These are phyloP conservation scores for Neurospora discreta DNA, from an alignment of 495 filamentous ascomycete species.

Conservation along the genomic window DNA sequence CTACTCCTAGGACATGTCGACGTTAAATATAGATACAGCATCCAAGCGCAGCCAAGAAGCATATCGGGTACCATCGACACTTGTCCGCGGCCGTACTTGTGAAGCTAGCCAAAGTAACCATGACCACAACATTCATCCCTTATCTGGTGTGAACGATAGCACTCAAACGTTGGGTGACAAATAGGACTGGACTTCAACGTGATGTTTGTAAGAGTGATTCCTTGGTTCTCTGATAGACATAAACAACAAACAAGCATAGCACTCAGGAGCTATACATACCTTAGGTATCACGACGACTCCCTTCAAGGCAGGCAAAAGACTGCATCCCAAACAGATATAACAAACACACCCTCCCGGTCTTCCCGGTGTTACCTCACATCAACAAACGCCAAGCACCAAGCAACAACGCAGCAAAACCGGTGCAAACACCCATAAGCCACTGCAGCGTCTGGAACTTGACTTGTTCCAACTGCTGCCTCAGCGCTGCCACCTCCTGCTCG, in stretches of 20 bases:
- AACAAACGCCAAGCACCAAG: constrained; percentile 94
- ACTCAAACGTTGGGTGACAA: not conserved
- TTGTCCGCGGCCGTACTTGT: not conserved
- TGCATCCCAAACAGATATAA: not conserved
- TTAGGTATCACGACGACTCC: not conserved
- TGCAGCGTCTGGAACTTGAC: constrained; percentile 97
- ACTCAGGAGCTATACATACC: not conserved
- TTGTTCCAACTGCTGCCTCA: constrained; percentile 85
- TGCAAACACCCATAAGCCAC: constrained; percentile 98
- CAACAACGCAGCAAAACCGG: constrained; percentile 79
- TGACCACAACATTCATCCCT: not conserved
- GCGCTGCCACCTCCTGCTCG: constrained; percentile 89
- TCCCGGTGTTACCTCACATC: constrained; percentile 27
- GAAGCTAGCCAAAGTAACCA: not conserved
- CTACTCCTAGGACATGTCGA: not conserved
- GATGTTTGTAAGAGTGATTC: not conserved
- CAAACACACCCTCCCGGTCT: not conserved
- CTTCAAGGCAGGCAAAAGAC: not conserved
- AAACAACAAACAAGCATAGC: not conserved
- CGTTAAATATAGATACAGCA: not conserved
- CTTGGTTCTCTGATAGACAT: not conserved
- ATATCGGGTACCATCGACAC: not conserved
- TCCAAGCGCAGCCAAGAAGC: not conserved
- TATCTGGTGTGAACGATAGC: not conserved
- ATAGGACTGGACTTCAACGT: not conserved